A percentile compares a stretch with the other conserved stretches of the same genome.
phyloP scores from a whole-genome alignment of 306 rosid species.

The Cucumis sativus region DNA sequence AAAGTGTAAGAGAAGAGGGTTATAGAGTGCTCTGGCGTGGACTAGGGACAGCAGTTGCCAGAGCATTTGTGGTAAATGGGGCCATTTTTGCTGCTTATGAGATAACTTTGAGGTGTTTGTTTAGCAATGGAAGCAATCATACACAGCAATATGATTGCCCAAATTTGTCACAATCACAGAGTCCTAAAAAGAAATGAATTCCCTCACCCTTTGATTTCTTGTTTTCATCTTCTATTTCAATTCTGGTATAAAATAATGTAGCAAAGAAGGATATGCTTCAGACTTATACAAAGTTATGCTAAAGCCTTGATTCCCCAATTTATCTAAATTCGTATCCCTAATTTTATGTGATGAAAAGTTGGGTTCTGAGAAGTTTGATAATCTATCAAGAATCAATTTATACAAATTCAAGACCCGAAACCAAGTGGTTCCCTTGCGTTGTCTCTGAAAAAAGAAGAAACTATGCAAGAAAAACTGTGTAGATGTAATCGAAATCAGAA shows the following conservation, averaged over 20 bases:
- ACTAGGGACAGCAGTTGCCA: conserved; percentile 60
- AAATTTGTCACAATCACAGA: background rate
- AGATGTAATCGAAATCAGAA: background rate
- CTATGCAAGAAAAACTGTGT: background rate
- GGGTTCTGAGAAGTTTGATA: background rate
- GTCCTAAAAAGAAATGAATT: background rate
- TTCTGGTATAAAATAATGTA: background rate
- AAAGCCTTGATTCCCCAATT: background rate
- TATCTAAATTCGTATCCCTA: background rate
- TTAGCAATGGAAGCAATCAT: conserved; percentile 30
- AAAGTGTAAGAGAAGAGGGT: conserved; percentile 58
- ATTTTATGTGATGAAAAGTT: background rate
- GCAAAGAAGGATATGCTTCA: background rate
- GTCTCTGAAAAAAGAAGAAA: background rate
- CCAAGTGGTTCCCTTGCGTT: background rate
- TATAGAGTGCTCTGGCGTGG: conserved; percentile 58
- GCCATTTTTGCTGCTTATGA: conserved; percentile 75
- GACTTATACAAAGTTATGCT: background rate
- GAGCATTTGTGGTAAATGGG: conserved; percentile 84
- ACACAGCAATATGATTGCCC: conserved; percentile 12
- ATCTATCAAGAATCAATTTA: background rate
- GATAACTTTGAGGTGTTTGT: conserved; percentile 43
- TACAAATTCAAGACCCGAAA: background rate
- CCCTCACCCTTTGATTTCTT: background rate
- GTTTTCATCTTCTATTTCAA: background rate